Percentiles rank a stretch among this genome's conserved stretches.
Conservation (phyloP, 768 basidiomycete species). For the Baorangia bicolor region DNA sequence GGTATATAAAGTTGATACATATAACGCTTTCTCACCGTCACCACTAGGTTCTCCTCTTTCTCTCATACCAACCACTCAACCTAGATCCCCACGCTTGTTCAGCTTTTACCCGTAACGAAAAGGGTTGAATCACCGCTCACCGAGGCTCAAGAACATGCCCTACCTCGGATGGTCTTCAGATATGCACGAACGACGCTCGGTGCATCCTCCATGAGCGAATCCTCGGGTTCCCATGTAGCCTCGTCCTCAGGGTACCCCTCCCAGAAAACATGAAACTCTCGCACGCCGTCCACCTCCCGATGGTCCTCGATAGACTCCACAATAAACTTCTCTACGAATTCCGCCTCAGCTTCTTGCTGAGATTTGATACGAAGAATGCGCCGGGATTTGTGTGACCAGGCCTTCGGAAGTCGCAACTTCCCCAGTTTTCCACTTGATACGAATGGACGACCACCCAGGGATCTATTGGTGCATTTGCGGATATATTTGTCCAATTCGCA, state of each 20-base stretch:
- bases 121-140: neutral
- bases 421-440: constrained; percentile 27
- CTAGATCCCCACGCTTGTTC: neutral
- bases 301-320: constrained; percentile 41
- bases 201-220: constrained; percentile 47
- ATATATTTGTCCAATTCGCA: constrained; percentile 82
- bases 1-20: constrained; percentile 8
- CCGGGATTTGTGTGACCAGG: constrained; percentile 55
- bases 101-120: constrained; percentile 4
- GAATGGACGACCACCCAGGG: constrained; percentile 41
- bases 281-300: constrained; percentile 34
- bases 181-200: constrained; percentile 46
- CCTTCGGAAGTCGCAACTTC: constrained; percentile 43
- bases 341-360: constrained; percentile 30
- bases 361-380: constrained; percentile 41
- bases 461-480: constrained; percentile 37
- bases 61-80: neutral
- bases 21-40: constrained; percentile 8
- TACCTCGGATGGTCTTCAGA: constrained; percentile 17
- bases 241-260: constrained; percentile 48
- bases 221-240: constrained; percentile 60
- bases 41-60: neutral
- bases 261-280: constrained; percentile 55
- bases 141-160: neutral
- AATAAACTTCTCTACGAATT: constrained; percentile 42